Evolutionary conservation across 441 rosid genomes (phyloP).

Genomic region (Cnidoscolus chayamansa): DNA sequence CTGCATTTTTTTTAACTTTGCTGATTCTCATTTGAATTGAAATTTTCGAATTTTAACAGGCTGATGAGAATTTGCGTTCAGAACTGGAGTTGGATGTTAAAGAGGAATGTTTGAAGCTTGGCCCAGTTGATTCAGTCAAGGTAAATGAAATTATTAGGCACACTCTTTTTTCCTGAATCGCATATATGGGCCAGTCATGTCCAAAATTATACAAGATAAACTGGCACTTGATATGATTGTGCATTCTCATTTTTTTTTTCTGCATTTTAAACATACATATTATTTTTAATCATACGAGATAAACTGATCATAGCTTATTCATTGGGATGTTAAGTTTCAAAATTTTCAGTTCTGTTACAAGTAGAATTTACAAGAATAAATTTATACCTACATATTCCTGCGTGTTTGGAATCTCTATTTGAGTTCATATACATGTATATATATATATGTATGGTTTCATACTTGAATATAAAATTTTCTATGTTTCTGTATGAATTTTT

Average conservation of each 20-base stretch:
- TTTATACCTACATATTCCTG: too few relatives aligned
- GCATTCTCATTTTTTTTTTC: not conserved
- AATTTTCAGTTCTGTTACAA: too few relatives aligned
- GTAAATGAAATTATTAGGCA: constrained; percentile 34
- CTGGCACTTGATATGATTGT: not conserved
- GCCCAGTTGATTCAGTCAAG: constrained; percentile 82
- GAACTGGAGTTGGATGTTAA: constrained; percentile 80
- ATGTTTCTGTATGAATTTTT: too few relatives aligned
- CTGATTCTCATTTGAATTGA: not conserved
- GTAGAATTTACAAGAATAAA: too few relatives aligned
- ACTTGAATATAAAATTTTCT: too few relatives aligned
- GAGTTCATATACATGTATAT: too few relatives aligned
- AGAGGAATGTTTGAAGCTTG: constrained; percentile 84
- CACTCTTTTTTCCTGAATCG: not conserved
- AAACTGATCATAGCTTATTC: constrained; percentile 8
- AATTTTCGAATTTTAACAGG: constrained; percentile 35
- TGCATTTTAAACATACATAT: not conserved
- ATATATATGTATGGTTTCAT: too few relatives aligned
- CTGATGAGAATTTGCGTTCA: constrained; percentile 64
- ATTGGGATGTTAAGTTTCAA: too few relatives aligned
- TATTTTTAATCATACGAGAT: not conserved
- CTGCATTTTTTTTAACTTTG: not conserved
- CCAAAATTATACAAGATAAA: not conserved
- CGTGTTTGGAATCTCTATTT: too few relatives aligned
- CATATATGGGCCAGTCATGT: not conserved